Percentiles rank a stretch among this genome's conserved stretches.
Evolutionary conservation across 108 stramenopile species (phyloP).

Genomic region (Cyclotella cryptica): DNA sequence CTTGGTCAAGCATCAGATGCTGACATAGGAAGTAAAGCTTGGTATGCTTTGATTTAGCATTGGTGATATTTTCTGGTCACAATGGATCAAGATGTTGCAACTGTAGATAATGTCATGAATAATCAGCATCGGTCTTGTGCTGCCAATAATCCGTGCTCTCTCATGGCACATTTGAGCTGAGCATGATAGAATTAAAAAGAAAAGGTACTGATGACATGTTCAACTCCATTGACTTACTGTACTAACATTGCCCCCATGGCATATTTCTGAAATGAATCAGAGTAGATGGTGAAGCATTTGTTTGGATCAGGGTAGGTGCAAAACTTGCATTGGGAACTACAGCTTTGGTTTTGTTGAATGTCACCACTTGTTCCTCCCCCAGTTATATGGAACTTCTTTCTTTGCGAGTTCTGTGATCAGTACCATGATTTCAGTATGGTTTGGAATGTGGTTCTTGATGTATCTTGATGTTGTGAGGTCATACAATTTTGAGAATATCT

Average conservation of each 20-base stretch:
- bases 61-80: conserved; percentile 13
- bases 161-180: too few relatives aligned
- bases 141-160: conserved; percentile 52
- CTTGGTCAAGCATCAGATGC: conserved; percentile 2
- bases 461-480: conserved; percentile 30
- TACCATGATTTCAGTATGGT: conserved; percentile 25
- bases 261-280: conserved; percentile 43
- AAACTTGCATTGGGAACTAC: conserved; percentile 6
- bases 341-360: conserved; percentile 14
- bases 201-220: conserved; percentile 29
- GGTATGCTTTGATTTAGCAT: conserved; percentile 4
- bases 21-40: neutral
- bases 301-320: conserved; percentile 46
- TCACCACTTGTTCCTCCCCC: neutral
- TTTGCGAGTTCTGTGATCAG: conserved; percentile 34
- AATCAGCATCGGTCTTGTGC: conserved; percentile 32
- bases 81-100: neutral
- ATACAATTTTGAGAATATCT: conserved; percentile 22
- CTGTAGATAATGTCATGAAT: conserved; percentile 11
- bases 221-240: conserved; percentile 28
- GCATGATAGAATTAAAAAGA: conserved; percentile 39
- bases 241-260: conserved; percentile 51
- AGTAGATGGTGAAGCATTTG: conserved; percentile 46
- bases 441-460: conserved; percentile 31
- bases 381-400: conserved; percentile 11